Base-by-base conservation (phyloP, 1,284 basidiomycete genomes). In the Butyriboletus pseudospeciosus region DNA sequence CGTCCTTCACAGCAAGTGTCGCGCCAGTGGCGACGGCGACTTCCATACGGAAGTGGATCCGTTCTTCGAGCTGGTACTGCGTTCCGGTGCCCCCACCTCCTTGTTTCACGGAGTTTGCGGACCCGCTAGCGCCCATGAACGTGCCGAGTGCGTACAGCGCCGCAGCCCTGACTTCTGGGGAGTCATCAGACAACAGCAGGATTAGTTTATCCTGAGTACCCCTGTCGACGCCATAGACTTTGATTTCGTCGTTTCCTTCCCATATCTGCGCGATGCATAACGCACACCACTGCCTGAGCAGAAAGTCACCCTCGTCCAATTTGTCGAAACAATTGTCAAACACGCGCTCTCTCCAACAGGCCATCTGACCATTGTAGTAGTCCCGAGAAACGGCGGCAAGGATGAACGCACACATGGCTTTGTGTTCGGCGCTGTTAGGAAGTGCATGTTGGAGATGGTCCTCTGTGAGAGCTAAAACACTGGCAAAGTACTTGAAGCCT, bases 381-480 rank as follows among this genome's bases (percentile, higher is more conserved):
- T 95, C 94, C 25, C 96, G 87, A 52, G 91, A 90, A 56, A 98
- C 87, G 30, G 94, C 87, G n/a, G 91, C 83, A 25, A 99, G 84
- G 63, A 98, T 95, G 74, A 98, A 99, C 1, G 94, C 93, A 68
- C 95, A 99, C 96, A 99, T 99, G 0, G 96, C 96, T 56, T 94
- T 92, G 71, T 99, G 95, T 71, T 99, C 96, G 16, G 92, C 92
- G 48, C 88, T 86, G 72, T 99, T 98, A 0, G 94, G 93, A 30
- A 98, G 84, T 28, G 77, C 73, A 23, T 71, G 66, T 51, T 75
- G 71, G 13, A 63, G 56, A 25, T 76, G 77, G 39, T 89, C 83
- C 47, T 84, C 85, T 51, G 77, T 79, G 34, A 84, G 76, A 2
- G 84, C 82, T 14, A 96, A 79, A 34, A 95, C 82, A 41, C 85